Evolutionary conservation across 495 filamentous ascomycete species (phyloP).

Genomic region (Cenococcum geophilum): DNA sequence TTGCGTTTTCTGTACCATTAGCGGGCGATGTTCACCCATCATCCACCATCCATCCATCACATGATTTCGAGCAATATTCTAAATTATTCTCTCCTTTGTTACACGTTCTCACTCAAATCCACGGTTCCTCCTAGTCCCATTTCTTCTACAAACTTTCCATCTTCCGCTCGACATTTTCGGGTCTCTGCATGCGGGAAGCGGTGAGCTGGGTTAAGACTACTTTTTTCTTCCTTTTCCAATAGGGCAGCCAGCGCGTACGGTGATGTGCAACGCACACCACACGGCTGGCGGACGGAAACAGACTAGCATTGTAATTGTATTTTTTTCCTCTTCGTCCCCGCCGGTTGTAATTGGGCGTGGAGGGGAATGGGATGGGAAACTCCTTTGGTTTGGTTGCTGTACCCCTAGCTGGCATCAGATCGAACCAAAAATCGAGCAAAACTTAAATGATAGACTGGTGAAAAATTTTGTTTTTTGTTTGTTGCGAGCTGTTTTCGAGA

Average conservation of each 20-base stretch:
- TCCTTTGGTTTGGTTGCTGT: not conserved
- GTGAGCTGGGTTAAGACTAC: not conserved
- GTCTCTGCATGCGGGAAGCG: not conserved
- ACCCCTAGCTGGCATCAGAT: not conserved
- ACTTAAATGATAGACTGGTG: too few relatives aligned
- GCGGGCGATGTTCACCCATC: not conserved
- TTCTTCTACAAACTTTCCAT: not conserved
- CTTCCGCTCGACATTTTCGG: not conserved
- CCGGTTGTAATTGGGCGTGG: not conserved
- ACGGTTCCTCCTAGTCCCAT: too few relatives aligned
- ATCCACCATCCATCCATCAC: not conserved
- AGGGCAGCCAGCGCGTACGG: too few relatives aligned
- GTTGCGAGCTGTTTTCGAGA: too few relatives aligned
- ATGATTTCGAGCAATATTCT: not conserved
- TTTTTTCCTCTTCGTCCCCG: not conserved
- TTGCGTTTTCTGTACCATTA: slow-evolving; percentile 1
- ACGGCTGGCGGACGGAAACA: not conserved
- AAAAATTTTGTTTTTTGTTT: too few relatives aligned
- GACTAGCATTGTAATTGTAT: not conserved
- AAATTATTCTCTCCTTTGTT: not conserved
- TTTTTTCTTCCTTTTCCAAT: not conserved
- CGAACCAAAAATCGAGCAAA: too few relatives aligned
- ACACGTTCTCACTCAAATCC: not conserved
- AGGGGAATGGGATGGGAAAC: not conserved
- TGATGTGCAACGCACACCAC: not conserved